Evolutionary conservation across 2,329 filamentous ascomycete species (phyloP).

Genomic region (Aspergillus glaucus): DNA sequence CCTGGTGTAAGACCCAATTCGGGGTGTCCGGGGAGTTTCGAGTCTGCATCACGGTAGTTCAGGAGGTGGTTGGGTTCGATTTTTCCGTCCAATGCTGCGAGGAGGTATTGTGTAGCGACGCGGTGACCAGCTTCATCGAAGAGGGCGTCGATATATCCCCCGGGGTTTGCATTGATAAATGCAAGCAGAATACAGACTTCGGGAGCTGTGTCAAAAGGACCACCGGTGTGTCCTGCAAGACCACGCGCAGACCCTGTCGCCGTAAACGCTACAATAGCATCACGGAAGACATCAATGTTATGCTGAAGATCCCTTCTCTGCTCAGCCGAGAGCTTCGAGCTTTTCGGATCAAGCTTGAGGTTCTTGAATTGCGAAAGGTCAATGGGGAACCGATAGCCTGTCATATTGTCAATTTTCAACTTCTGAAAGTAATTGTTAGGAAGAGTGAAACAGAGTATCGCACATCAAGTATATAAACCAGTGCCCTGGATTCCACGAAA

Average conservation of each 20-base stretch:
- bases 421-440: not conserved
- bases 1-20: conserved; percentile 36
- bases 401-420: not conserved
- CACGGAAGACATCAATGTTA: conserved; percentile 35
- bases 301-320: conserved; percentile 32
- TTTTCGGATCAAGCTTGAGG: conserved; percentile 29
- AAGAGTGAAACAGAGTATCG: not conserved
- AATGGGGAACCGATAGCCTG: conserved; percentile 18
- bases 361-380: conserved; percentile 31
- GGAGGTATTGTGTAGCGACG: conserved; percentile 37
- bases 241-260: conserved; percentile 33
- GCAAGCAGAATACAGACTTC: conserved; percentile 36
- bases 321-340: conserved; percentile 25
- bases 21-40: conserved; percentile 36
- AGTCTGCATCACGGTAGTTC: conserved; percentile 36
- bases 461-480: not conserved
- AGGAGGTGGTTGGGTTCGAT: conserved; percentile 35
- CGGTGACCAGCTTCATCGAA: conserved; percentile 37
- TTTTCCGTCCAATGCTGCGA: conserved; percentile 31
- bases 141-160: conserved; percentile 27
- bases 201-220: conserved; percentile 35
- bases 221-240: conserved; percentile 34
- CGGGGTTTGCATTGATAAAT: conserved; percentile 29
- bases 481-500: not conserved
- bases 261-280: conserved; percentile 37